Base-by-base conservation (phyloP, 2,329 filamentous ascomycete genomes). In the Penicillium sp. region DNA sequence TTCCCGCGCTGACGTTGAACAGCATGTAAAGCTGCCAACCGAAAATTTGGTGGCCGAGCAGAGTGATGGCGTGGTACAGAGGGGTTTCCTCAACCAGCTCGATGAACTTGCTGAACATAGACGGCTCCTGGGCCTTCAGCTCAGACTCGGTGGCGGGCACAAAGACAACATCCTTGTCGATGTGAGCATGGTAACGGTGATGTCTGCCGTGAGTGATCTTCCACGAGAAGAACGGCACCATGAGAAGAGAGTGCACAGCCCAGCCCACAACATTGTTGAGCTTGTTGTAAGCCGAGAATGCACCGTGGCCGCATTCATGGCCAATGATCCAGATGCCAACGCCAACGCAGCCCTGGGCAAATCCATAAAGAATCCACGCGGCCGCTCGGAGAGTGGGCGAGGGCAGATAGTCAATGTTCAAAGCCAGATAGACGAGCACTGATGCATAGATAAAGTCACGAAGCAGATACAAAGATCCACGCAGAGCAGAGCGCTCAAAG, bases 191-290 rank as follows among this genome's bases (percentile, higher is more conserved):
- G 70, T 81, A 85, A 57, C 81, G 81, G 73, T 89, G 86, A 70
- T 89, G 86, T 49, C 85, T 80, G 53, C 80, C 79, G 70, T 89
- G 86, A 28, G 81, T 84, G 67, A 84, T 85, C 72, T 86, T 85
- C 86, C 86, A 89, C 39, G 81, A 84, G 73, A 87, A 88, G 74
- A 85, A 90, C 2, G 87, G 87, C 2, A 87, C 85, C 56, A 86
- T 70, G 41, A 89, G 76, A 51, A 79, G 75, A 15, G 82, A 86
- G 77, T 89, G 86, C 28, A 85, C 70, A 44, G 80, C 65, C 76
- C 84, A 86, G 53, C 86, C 86, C 49, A 84, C 75, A 15, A 76
- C 65, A 62, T 86, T 79, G 67, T 88, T 88, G 54, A 87, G 65
- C 42, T 59, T 68, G 34, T 73, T 71, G 68, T 80, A 76, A 21